Conservation (phyloP, 2,329 filamentous ascomycete species). For the Trichoderma cornu-damae region DNA sequence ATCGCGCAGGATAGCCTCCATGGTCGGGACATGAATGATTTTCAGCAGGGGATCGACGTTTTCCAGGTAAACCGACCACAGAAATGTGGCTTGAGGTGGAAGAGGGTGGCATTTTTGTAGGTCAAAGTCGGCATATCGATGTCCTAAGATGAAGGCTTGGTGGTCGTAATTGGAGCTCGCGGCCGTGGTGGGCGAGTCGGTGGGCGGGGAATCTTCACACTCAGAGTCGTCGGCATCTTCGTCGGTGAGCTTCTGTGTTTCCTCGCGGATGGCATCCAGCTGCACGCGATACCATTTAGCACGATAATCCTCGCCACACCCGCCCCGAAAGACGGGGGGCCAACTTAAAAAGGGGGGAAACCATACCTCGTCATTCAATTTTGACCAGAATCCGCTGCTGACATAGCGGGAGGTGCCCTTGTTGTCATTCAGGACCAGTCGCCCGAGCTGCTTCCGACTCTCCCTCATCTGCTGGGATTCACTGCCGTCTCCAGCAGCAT, state of each 20-base stretch:
- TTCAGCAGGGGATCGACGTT: conserved; percentile 71
- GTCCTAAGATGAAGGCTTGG: conserved; percentile 68
- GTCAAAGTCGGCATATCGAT: conserved; percentile 65
- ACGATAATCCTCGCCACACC: too few species aligned
- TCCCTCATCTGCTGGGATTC: conserved; percentile 29
- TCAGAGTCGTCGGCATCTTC: conserved; percentile 51
- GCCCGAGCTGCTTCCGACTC: conserved; percentile 51
- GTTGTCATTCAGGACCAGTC: conserved; percentile 64
- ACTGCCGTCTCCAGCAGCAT: conserved; percentile 32
- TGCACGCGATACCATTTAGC: conserved; percentile 18
- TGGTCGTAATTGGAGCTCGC: conserved; percentile 44
- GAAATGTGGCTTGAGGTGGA: conserved; percentile 58
- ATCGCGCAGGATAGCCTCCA: conserved; percentile 57
- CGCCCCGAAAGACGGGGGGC: neutral
- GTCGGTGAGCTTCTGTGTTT: conserved; percentile 43
- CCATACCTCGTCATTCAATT: conserved; percentile 65
- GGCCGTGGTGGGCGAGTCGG: conserved; percentile 36
- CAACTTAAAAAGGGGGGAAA: neutral
- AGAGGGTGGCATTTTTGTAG: conserved; percentile 60
- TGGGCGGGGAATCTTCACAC: conserved; percentile 50
- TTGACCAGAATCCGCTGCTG: conserved; percentile 72
- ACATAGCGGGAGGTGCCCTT: conserved; percentile 67
- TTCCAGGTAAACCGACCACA: conserved; percentile 67
- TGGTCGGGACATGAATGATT: conserved; percentile 63
- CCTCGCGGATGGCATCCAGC: conserved; percentile 43